These are phyloP conservation scores for Boletales sp. DNA, from an alignment of 768 basidiomycete species.

Conservation along the genomic window DNA sequence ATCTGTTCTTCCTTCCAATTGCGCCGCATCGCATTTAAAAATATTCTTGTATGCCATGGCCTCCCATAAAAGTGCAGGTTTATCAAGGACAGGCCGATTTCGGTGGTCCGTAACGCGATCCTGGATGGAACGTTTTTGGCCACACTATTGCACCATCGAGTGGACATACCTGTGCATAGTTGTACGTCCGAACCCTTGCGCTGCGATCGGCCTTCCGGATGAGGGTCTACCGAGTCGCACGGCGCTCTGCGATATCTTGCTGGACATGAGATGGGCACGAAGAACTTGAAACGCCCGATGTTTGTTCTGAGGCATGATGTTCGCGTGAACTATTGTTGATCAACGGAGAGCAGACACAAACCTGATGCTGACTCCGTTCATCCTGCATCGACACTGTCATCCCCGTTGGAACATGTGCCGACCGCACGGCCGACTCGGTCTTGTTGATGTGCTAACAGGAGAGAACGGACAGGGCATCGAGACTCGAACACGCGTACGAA, in stretches of 20 bases:
- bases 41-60: constrained; percentile 54
- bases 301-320: constrained; percentile 71
- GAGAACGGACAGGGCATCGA: background rate
- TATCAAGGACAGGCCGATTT: constrained; percentile 69
- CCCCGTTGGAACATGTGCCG: constrained; percentile 90
- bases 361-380: constrained; percentile 93
- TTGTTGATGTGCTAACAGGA: constrained; percentile 85
- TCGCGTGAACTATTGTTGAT: background rate
- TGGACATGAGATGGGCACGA: constrained; percentile 78
- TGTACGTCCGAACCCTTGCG: constrained; percentile 96
- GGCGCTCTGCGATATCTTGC: constrained; percentile 64
- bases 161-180: constrained; percentile 70
- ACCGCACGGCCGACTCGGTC: constrained; percentile 94
- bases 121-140: constrained; percentile 35
- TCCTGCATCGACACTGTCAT: constrained; percentile 98
- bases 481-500: background rate
- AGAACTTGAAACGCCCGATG: constrained; percentile 90
- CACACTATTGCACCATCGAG: background rate
- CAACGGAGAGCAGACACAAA: constrained; percentile 21
- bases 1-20: constrained; percentile 53
- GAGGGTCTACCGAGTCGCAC: constrained; percentile 66
- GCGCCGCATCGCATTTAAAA: constrained; percentile 54
- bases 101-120: constrained; percentile 93
- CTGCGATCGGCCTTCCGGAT: constrained; percentile 82
- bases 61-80: constrained; percentile 67